A percentile compares a stretch with the other conserved stretches of the same genome.
Conservation (phyloP, 768 basidiomycete species). For the Serendipita vermifera region DNA sequence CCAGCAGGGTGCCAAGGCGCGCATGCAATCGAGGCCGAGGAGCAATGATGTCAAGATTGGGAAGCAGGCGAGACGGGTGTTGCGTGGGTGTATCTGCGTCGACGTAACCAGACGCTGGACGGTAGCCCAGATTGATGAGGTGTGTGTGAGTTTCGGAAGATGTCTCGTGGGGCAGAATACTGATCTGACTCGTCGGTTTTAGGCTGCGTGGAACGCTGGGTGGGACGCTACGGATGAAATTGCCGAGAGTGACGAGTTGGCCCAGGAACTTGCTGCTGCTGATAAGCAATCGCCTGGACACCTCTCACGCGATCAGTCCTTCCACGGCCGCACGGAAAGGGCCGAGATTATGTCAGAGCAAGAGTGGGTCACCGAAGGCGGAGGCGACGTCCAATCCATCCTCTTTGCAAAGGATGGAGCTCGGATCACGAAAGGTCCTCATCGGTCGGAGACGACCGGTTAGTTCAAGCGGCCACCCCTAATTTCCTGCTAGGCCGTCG, state of each 20-base stretch:
- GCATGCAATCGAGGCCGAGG: constrained; percentile 41
- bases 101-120: constrained; percentile 56
- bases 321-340: too few relatives aligned
- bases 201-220: constrained; percentile 63
- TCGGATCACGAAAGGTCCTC: too few relatives aligned
- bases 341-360: too few relatives aligned
- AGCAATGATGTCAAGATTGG: constrained; percentile 32
- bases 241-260: not conserved
- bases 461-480: too few relatives aligned
- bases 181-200: not conserved
- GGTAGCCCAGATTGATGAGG: constrained; percentile 64
- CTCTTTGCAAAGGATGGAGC: too few relatives aligned
- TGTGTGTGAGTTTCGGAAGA: constrained; percentile 20
- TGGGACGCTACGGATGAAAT: constrained; percentile 30
- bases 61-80: constrained; percentile 32
- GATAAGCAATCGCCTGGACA: too few relatives aligned
- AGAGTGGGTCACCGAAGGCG: too few relatives aligned
- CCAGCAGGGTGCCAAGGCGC: constrained; percentile 41
- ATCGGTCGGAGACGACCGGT: too few relatives aligned
- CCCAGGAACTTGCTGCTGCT: too few relatives aligned
- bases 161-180: not conserved
- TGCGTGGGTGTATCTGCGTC: constrained; percentile 68
- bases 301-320: too few relatives aligned
- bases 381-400: too few relatives aligned
- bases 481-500: too few relatives aligned